Evolutionary conservation across 805 yeast genomes (phyloP).

Genomic region (Candida endomychidarum): DNA sequence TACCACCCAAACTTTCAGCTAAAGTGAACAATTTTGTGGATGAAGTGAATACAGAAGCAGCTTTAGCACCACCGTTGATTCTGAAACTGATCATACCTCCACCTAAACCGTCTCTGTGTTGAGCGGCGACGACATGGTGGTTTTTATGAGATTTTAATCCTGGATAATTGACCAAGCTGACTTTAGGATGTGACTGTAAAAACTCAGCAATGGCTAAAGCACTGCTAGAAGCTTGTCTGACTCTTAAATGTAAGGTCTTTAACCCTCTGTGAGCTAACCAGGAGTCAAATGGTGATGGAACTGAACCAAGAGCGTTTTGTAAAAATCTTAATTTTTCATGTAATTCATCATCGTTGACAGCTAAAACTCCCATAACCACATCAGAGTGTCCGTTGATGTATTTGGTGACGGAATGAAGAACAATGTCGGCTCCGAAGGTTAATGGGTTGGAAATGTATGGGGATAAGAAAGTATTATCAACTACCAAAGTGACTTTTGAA

Average conservation of each 20-base stretch:
- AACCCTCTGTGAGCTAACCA: conserved; percentile 94
- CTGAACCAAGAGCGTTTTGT: conserved; percentile 86
- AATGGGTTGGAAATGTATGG: conserved; percentile 88
- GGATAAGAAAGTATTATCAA: conserved; percentile 85
- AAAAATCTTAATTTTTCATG: conserved; percentile 69
- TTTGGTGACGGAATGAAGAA: conserved; percentile 86
- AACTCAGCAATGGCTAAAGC: conserved; percentile 72
- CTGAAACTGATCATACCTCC: conserved; percentile 93
- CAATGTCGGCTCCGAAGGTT: conserved; percentile 80
- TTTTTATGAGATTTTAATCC: conserved; percentile 68
- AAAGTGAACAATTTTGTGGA: conserved; percentile 74
- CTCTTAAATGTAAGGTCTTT: conserved; percentile 82
- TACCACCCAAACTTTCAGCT: conserved; percentile 90
- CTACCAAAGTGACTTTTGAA: conserved; percentile 61
- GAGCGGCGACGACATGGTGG: conserved; percentile 62
- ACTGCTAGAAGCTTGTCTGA: conserved; percentile 60
- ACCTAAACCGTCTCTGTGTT: conserved; percentile 82
- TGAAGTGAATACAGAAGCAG: conserved; percentile 72
- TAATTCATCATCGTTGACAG: conserved; percentile 60
- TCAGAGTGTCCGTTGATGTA: conserved; percentile 92
- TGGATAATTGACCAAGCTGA: conserved; percentile 76
- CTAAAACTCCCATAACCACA: conserved; percentile 83
- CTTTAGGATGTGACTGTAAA: conserved; percentile 51
- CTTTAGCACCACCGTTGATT: conserved; percentile 76
- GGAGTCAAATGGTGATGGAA: conserved; percentile 87